Percentiles rank a stretch among this genome's conserved stretches.
Evolutionary conservation across 805 yeast species (phyloP).

Genomic region (Starmerella bombicola): DNA sequence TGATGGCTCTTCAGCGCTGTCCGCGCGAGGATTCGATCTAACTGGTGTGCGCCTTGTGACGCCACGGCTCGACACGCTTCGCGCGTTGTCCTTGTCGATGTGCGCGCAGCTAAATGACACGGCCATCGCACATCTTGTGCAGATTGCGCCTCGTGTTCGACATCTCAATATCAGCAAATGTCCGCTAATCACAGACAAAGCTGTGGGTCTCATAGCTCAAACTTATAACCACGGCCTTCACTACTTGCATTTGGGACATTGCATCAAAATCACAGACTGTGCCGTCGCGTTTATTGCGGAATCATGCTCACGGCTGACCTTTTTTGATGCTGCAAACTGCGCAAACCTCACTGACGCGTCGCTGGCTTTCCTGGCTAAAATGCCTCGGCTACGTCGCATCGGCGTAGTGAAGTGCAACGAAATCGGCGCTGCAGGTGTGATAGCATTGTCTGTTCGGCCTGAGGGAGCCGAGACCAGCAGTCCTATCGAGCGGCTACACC

Average conservation of each 20-base stretch:
- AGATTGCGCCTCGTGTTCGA: constrained; percentile 70
- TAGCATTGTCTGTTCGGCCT: constrained; percentile 45
- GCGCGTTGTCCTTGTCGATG: constrained; percentile 75
- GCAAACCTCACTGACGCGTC: constrained; percentile 75
- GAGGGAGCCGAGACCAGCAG: constrained; percentile 50
- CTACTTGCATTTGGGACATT: constrained; percentile 87
- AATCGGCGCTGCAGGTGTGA: constrained; percentile 71
- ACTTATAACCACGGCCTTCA: constrained; percentile 68
- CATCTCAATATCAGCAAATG: constrained; percentile 87
- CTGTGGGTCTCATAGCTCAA: constrained; percentile 54
- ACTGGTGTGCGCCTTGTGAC: constrained; percentile 22
- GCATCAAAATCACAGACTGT: constrained; percentile 75
- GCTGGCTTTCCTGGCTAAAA: constrained; percentile 56
- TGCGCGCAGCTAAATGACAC: constrained; percentile 72
- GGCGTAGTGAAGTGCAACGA: constrained; percentile 86
- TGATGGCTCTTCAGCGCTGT: constrained; percentile 36
- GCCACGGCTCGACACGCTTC: constrained; percentile 51
- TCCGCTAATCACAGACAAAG: constrained; percentile 68
- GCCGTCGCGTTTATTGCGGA: constrained; percentile 69
- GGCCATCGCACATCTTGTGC: constrained; percentile 58
- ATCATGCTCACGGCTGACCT: constrained; percentile 72
- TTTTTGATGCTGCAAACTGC: constrained; percentile 92
- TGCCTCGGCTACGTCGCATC: constrained; percentile 74
- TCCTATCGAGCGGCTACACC: constrained; percentile 81
- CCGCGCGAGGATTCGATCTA: constrained; percentile 46